Evolutionary conservation across 1,139 yeast species (phyloP).

Genomic region (Scheffersomyces segobiensis): DNA sequence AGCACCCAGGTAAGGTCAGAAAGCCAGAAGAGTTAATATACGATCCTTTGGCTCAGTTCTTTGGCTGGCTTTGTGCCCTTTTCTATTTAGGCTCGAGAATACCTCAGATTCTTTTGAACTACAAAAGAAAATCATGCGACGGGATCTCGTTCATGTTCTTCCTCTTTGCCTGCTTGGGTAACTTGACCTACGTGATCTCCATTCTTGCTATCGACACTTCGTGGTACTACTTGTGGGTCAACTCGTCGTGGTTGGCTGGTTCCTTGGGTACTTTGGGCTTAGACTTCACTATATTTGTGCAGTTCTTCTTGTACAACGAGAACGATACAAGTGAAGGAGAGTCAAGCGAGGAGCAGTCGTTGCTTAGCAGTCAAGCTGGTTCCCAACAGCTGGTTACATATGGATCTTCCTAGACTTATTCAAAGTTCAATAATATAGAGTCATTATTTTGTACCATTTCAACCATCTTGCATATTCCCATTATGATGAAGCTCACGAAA

Average conservation of each 20-base stretch:
- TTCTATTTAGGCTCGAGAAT: conserved; percentile 85
- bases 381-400: neutral
- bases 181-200: conserved; percentile 82
- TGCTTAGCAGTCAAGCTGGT: neutral
- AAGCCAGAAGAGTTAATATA: conserved; percentile 47
- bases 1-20: conserved; percentile 28
- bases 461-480: neutral
- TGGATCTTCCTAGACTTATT: neutral
- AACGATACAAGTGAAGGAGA: conserved; percentile 9
- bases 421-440: neutral
- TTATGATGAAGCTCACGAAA: neutral
- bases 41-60: conserved; percentile 79
- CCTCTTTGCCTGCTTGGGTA: conserved; percentile 90
- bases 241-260: conserved; percentile 92
- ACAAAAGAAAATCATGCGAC: conserved; percentile 82
- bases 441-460: neutral
- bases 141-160: conserved; percentile 92
- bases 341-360: conserved; percentile 7
- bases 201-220: conserved; percentile 77
- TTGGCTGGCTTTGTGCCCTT: conserved; percentile 90
- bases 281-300: conserved; percentile 83
- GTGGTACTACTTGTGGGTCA: conserved; percentile 68
- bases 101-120: conserved; percentile 86
- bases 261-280: conserved; percentile 82
- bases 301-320: conserved; percentile 78